A percentile compares a stretch with the other conserved stretches of the same genome.
Conservation (phyloP, 2,329 filamentous ascomycete genomes). For the Aspergillus vadensis region DNA sequence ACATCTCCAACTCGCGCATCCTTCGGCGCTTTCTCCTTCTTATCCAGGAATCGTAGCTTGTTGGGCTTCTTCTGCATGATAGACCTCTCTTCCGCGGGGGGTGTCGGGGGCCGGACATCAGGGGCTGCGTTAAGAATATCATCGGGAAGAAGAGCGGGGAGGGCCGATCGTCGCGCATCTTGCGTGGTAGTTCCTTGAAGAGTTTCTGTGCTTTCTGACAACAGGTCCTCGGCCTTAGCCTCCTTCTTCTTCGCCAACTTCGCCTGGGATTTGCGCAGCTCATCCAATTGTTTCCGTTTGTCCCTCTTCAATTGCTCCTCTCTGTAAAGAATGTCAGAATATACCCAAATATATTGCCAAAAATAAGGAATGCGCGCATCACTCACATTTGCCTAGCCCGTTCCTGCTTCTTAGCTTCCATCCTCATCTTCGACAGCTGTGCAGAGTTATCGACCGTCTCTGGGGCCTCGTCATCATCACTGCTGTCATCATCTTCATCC, state of each 20-base stretch:
- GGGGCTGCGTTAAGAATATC: constrained; percentile 53
- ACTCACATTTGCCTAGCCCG: constrained; percentile 41
- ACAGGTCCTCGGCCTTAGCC: constrained; percentile 36
- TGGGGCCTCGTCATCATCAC: constrained; percentile 47
- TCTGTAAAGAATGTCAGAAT: constrained; percentile 32
- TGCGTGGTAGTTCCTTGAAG: constrained; percentile 42
- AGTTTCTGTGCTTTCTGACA: constrained; percentile 46
- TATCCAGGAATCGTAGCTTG: constrained; percentile 53
- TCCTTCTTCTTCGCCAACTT: constrained; percentile 35
- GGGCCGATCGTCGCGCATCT: constrained; percentile 38
- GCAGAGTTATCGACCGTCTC: constrained; percentile 45
- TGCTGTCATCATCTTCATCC: constrained; percentile 32
- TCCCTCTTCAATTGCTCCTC: constrained; percentile 43
- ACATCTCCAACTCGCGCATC: constrained; percentile 53
- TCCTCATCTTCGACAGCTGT: constrained; percentile 41
- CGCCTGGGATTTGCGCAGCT: constrained; percentile 43
- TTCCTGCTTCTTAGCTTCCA: constrained; percentile 42
- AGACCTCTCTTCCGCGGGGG: constrained; percentile 39
- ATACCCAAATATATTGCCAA: not conserved
- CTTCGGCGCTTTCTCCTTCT: constrained; percentile 51
- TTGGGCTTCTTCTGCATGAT: constrained; percentile 37
- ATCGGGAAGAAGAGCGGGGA: constrained; percentile 55
- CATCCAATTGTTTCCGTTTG: constrained; percentile 44
- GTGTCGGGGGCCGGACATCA: constrained; percentile 47
- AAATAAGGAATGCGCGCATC: not conserved